phyloP scores from a whole-genome alignment of 2,329 filamentous ascomycete species.

The Teratosphaeria gauchensis region DNA sequence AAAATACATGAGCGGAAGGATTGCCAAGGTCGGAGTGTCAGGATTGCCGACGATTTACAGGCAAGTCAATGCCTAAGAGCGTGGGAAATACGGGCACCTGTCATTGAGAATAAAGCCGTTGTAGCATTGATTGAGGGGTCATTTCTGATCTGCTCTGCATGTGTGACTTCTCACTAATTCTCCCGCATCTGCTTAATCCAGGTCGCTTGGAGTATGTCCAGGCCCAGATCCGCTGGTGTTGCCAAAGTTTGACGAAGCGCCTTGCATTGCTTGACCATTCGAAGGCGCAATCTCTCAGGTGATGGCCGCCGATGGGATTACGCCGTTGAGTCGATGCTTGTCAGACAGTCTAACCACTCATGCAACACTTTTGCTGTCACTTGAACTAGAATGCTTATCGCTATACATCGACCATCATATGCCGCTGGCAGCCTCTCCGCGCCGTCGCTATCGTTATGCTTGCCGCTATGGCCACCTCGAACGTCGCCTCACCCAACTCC shows the following conservation, averaged over 20 bases:
- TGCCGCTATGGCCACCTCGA: background rate
- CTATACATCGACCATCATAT: background rate
- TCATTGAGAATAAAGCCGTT: too few species aligned
- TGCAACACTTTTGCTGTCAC: background rate
- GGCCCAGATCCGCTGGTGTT: too few species aligned
- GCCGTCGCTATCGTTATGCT: background rate
- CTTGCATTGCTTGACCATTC: background rate
- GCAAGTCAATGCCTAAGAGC: too few species aligned
- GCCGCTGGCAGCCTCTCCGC: background rate
- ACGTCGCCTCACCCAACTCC: background rate
- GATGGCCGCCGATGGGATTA: background rate
- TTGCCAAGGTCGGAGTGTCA: background rate
- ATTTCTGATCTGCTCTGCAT: too few species aligned
- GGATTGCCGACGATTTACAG: background rate
- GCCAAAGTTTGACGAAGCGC: background rate
- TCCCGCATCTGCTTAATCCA: too few species aligned
- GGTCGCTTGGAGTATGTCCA: too few species aligned
- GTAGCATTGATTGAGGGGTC: too few species aligned
- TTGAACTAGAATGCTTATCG: background rate
- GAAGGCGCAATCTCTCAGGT: background rate
- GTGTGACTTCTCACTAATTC: too few species aligned
- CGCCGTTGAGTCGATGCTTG: background rate
- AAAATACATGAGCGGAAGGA: background rate
- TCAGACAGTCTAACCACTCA: background rate
- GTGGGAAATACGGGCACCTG: too few species aligned